Conservation (phyloP, 2,329 filamentous ascomycete species). For the Raffaelea arxii region DNA sequence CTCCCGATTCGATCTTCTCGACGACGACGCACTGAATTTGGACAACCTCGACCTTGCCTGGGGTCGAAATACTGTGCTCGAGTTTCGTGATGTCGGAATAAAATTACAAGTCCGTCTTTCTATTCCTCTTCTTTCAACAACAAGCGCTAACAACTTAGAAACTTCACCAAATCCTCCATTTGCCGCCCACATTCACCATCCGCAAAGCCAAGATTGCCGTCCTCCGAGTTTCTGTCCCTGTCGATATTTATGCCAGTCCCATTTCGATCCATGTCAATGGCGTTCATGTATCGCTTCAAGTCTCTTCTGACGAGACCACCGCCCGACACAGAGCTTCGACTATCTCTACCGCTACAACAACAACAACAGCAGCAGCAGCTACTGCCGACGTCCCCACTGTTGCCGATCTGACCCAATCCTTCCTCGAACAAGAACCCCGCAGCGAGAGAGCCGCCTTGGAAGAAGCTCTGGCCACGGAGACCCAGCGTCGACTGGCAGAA, state of each 20-base stretch:
- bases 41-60: slow-evolving; percentile 77
- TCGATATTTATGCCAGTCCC: slow-evolving; percentile 77
- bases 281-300: slow-evolving; percentile 58
- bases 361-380: slow-evolving; percentile 17
- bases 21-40: slow-evolving; percentile 76
- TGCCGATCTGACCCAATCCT: slow-evolving; percentile 66
- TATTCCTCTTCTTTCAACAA: slow-evolving; percentile 21
- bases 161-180: slow-evolving; percentile 62
- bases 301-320: slow-evolving; percentile 32
- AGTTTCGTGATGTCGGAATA: slow-evolving; percentile 78
- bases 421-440: slow-evolving; percentile 60
- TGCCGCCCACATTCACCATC: slow-evolving; percentile 63
- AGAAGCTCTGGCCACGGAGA: slow-evolving; percentile 55
- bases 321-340: too few species aligned
- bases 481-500: slow-evolving; percentile 46
- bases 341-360: slow-evolving; percentile 21
- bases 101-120: slow-evolving; percentile 70
- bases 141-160: slow-evolving; percentile 44
- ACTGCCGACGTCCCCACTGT: slow-evolving; percentile 50
- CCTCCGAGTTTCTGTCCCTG: slow-evolving; percentile 73
- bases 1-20: slow-evolving; percentile 73
- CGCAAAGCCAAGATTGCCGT: slow-evolving; percentile 65
- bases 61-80: slow-evolving; percentile 73
- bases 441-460: slow-evolving; percentile 59
- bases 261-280: slow-evolving; percentile 77